phyloP scores from a whole-genome alignment of 805 yeast genomes.

The Debaryomyces castellii region DNA sequence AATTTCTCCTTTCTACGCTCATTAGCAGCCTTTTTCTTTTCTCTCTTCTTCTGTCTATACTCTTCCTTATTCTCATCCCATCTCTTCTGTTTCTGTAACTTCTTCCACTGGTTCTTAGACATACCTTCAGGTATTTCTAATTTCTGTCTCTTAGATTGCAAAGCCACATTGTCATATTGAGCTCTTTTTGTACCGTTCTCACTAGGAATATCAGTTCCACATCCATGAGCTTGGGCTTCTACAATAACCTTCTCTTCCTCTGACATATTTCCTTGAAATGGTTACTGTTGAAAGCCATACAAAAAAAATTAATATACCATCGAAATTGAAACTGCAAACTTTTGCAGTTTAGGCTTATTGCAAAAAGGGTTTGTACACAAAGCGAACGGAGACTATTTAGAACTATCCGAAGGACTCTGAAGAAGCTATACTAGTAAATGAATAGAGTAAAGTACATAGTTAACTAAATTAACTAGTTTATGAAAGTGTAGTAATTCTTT shows the following conservation, averaged over 20 bases:
- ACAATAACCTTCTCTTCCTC: not conserved
- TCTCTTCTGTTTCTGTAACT: conserved; percentile 53
- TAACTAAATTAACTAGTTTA: too few relatives aligned
- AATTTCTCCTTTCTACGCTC: conserved; percentile 22
- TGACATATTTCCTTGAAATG: not conserved
- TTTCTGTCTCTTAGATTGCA: conserved; percentile 6
- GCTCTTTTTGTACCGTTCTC: not conserved
- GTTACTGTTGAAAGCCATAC: too few relatives aligned
- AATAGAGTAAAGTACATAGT: too few relatives aligned
- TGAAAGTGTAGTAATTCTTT: too few relatives aligned
- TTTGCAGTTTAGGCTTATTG: not conserved
- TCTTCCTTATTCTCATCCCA: conserved; percentile 69
- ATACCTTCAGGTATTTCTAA: conserved; percentile 70
- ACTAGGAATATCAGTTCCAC: not conserved
- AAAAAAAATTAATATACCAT: not conserved
- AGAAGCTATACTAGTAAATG: too few relatives aligned
- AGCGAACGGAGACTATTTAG: too few relatives aligned
- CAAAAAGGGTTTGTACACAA: not conserved
- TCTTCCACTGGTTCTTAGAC: conserved; percentile 85
- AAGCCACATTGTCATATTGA: not conserved
- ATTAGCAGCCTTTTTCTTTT: conserved; percentile 47
- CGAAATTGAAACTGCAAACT: not conserved
- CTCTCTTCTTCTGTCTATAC: conserved; percentile 51
- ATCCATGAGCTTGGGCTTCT: not conserved
- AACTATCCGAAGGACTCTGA: too few relatives aligned